Evolutionary conservation across 768 basidiomycete genomes (phyloP).

Genomic region (Tephrocybe sp.): DNA sequence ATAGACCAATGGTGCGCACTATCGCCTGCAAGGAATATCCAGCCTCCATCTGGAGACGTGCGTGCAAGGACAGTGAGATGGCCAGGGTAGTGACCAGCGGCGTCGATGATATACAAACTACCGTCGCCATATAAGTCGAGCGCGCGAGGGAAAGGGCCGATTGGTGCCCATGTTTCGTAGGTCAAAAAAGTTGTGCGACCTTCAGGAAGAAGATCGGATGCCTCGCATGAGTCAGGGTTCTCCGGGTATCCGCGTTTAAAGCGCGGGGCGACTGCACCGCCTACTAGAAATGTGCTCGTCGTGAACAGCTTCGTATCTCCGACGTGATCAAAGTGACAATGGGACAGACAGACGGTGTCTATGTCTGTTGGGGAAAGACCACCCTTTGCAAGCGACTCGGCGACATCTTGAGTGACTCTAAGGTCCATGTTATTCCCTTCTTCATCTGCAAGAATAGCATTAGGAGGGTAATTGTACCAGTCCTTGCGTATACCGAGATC

Average conservation of each 20-base stretch:
- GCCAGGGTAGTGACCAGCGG: conserved; percentile 52
- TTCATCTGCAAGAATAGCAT: conserved; percentile 26
- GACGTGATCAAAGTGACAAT: conserved; percentile 52
- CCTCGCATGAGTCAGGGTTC: conserved; percentile 1
- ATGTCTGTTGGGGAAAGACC: conserved; percentile 40
- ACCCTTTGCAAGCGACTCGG: conserved; percentile 45
- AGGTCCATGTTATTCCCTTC: conserved; percentile 15
- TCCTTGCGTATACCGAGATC: conserved; percentile 56
- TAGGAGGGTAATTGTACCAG: conserved; percentile 37
- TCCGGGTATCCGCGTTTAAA: conserved; percentile 21
- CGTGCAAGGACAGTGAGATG: conserved; percentile 53
- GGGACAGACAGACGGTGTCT: conserved; percentile 42
- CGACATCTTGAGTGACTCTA: conserved; percentile 34
- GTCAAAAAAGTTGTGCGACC: conserved; percentile 12
- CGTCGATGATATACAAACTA: conserved; percentile 52
- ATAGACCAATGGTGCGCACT: conserved; percentile 51
- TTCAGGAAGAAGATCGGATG: conserved; percentile 10
- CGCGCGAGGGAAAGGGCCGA: conserved; percentile 30
- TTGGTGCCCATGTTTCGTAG: conserved; percentile 5
- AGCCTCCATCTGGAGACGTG: conserved; percentile 46
- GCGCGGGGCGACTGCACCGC: conserved; percentile 31
- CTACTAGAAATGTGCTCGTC: conserved; percentile 44
- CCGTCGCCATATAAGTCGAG: conserved; percentile 56
- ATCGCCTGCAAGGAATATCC: conserved; percentile 54
- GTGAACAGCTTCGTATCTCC: conserved; percentile 45